Evolutionary conservation across 371 early-diverging fungal genomes (phyloP), one percentile per base, ranked within the genome.

Genomic region (Apophysomyces variabilis): DNA sequence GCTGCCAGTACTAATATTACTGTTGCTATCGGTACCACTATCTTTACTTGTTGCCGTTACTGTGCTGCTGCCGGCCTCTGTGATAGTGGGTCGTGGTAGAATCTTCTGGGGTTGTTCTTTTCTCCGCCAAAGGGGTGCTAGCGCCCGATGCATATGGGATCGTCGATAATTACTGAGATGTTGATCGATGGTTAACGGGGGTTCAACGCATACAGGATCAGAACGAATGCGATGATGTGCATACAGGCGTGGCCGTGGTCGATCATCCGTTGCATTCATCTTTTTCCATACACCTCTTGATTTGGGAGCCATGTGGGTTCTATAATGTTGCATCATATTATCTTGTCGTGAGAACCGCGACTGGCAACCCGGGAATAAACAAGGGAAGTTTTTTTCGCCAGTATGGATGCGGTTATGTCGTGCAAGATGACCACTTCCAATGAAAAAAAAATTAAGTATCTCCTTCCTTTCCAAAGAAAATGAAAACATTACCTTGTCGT

Each of bases 391-490:
- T 76, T 91, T 94, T 76, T 95, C 95, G 41, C 94, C 95, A 0
- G 96, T 95, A 71, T 95, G 96, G 60, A 94, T 94, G 38, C 94
- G 83, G 72, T 91, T 87, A 75, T 96, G 95, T 43, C 96, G 85
- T 59, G 93, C 91, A 62, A 96, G 79, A 74, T 93, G 90, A 0
- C 89, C 90, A 77, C 90, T 50, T 18, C 32, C 54, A 50, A 18
- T 18, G 18, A 18, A 50, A 50, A 11, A 5, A 0, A 50, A 50
- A 26, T 26, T 26, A 26, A 26, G 32, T 26, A 26, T 26, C 32
- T 26, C 32, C 32, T 0, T 50, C 21, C 54, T 13, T 13, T 13
- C 1, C 5, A 50, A 8, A 18, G 9, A 13, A 45, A 37, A 36
- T 32, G 16, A 14, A 36, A 8, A 18, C 7, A 13, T 63, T 78